Base-by-base conservation (phyloP, 352 stramenopile genomes). In the Phytophthora cactorum region DNA sequence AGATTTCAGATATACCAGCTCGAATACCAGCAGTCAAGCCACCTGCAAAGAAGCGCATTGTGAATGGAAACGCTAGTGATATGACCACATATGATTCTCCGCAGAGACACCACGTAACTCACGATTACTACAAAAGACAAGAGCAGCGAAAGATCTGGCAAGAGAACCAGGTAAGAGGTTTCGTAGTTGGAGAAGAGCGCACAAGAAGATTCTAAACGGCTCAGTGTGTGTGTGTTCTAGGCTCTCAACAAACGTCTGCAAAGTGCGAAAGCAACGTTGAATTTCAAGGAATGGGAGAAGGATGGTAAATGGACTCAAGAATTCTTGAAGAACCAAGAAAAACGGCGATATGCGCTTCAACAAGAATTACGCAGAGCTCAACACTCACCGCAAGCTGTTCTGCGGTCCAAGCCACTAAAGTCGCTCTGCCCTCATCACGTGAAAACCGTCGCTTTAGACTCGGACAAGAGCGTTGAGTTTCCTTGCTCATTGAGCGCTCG, bases 221-320 rank as follows among this genome's bases (percentile, higher is more conserved):
- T 31, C 25, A 32, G 2, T 36, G n/a, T 31, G 12, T 9, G 31
- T 28, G 10, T 27, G 10, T 38, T 59, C 2, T 52, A 86, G 64
- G 79, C 77, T 22, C 65, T 94, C 5, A 75, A 59, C 4, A 91
- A 91, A 63, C 81, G 86, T 6, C 62, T 94, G 11, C 73, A 79
- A 8, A 89, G 75, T 36, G 79, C 84, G 2, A 94, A 91, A 58
- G 65, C 79, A 11, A 92, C 86, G 2, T 68, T 92, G 3, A 82
- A 80, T 10, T 82, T 68, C 43, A 90, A 91, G 36, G 75, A 89
- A 54, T 91, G 82, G 84, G 72, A 90, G 58, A 87, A 86, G 55
- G 84, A 91, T 38, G 79, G 80, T 38, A 89, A 92, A 60, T 84
- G 82, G 77, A 88, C 87, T 22, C 81, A 91, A 59, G 72, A 90